Evolutionary conservation across 106 monocot species (phyloP), one percentile per base, ranked within the genome.

Genomic region (Vanilla planifolia): DNA sequence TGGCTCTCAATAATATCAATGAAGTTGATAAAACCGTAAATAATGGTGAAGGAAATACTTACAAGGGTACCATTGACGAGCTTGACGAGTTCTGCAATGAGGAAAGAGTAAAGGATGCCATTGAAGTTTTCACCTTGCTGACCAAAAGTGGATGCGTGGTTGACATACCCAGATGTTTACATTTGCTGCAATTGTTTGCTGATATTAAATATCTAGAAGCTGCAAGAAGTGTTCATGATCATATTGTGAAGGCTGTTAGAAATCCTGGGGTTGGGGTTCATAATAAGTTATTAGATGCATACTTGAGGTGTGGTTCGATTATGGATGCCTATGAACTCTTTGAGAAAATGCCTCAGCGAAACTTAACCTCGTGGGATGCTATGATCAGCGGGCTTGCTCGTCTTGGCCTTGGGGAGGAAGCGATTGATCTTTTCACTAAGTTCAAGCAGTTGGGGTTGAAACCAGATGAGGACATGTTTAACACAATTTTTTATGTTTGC

Each of bases 351-450:
- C 77, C 66, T 14, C 69, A 75, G 44, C 52, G 80, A 60, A 94
- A 94, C 69, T 27, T 85, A 36, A 86, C 93, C 14, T 80, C 89
- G 16, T 94, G 89, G 93, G 89, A 94, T 60, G 80, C 72, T 57
- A 80, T 94, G 89, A 85, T 94, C 21, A 57, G 29, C 37, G 82
- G 82, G 57, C 67, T 89, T 50, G 77, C 71, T 35, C 75, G 70
- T 36, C 75, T 77, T 47, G 73, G 73, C 21, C 77, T 76, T 67
- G 93, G 82, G 21, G 93, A 89, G 52, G 93, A 89, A 44, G 93
- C 89, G 2, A 66, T 85, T 36, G 85, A 94, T 55, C 42, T 89
- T 39, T 94, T 89, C 60, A 72, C 44, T 32, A 45, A 70, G 36
- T 85, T 89, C 50, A 83, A 80, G 65, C 55, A 78, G 21, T 71